Evolutionary conservation across 345 rosid genomes (phyloP), one percentile per base, ranked within the genome.

Genomic region (Hypericum perforatum): DNA sequence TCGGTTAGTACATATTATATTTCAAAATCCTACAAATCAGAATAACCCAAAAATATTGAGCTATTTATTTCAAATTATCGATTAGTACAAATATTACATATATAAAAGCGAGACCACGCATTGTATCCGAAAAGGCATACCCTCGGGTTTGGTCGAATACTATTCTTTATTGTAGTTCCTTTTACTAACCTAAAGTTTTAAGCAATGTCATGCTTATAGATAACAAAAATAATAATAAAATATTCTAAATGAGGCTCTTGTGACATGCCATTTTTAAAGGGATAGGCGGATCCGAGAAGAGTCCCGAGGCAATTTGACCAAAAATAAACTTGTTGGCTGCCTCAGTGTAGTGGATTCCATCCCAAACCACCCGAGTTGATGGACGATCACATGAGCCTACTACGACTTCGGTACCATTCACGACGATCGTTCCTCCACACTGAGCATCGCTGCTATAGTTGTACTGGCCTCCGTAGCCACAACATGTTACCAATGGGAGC

Each of bases 391-490:
- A 61, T 15, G 64, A 38, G 9, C 38, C 38, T 7, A 39, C 64
- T 10, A 13, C 50, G 5, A 51, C 43, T 6, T 39, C 52, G 5
- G 41, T 53, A 36, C 57, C 51, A 52, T 61, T 11, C 11, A 41
- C 41, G 7, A 1, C 45, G 12, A 61, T 45, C 6, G 13, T 61
- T 13, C 36, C 52, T 43, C 64, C 58, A 14, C 64, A 61, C 8
- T 42, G 42, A 7, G 29, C 37, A 37, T 11, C 14, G 0, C n/a
- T 0, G 37, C 10, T 74, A 52, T 15, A 70, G 43, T 70, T 70
- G 55, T 70, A 66, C 39, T 57, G 37, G 0, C 70, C 68, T 5
- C 72, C 78, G 46, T 74, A 56, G 9, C 78, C 72, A 6, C 78
- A 70, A 49, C 78, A 70, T 9, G 75, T 16, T 10, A 54, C 57